Conservation (phyloP, 345 rosid genomes). For the Boechera retrofracta region DNA sequence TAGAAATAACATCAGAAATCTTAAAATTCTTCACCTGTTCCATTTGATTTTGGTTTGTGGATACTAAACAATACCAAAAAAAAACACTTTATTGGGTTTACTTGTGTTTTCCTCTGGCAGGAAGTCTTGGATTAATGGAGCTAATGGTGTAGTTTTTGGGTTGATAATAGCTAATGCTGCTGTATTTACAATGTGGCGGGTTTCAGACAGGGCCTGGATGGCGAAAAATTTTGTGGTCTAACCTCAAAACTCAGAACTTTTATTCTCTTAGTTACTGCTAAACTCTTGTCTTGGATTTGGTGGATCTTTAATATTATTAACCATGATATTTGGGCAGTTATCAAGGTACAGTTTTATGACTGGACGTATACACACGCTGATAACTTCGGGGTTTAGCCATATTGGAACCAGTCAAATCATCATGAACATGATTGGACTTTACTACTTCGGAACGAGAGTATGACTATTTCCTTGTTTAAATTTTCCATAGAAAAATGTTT, state of each 20-base stretch:
- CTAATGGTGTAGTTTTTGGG: constrained; percentile 60
- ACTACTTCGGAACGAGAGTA: constrained; percentile 81
- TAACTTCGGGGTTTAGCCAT: constrained; percentile 86
- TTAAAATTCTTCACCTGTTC: not conserved
- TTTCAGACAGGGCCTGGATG: constrained; percentile 59
- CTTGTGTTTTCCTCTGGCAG: constrained; percentile 49
- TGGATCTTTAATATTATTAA: constrained; percentile 5
- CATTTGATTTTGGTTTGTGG: constrained; percentile 11
- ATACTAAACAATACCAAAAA: not conserved
- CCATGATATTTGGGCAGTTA: constrained; percentile 57
- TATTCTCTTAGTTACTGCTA: not conserved
- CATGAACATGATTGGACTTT: constrained; percentile 78
- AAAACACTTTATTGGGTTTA: not conserved
- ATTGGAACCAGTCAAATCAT: constrained; percentile 50
- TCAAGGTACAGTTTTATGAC: constrained; percentile 57
- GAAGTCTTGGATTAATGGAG: constrained; percentile 57
- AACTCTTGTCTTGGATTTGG: constrained; percentile 20
- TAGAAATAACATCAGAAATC: not conserved
- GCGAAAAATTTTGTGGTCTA: constrained; percentile 68
- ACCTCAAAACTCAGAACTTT: constrained; percentile 30
- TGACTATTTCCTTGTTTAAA: constrained; percentile 30
- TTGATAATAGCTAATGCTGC: constrained; percentile 67
- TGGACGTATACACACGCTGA: constrained; percentile 66
- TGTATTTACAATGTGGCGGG: constrained; percentile 70
- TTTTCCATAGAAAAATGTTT: no score